A percentile compares a stretch with the other conserved stretches of the same genome.
phyloP scores from a whole-genome alignment of 2,329 filamentous ascomycete genomes.

The Xylaria digitata region DNA sequence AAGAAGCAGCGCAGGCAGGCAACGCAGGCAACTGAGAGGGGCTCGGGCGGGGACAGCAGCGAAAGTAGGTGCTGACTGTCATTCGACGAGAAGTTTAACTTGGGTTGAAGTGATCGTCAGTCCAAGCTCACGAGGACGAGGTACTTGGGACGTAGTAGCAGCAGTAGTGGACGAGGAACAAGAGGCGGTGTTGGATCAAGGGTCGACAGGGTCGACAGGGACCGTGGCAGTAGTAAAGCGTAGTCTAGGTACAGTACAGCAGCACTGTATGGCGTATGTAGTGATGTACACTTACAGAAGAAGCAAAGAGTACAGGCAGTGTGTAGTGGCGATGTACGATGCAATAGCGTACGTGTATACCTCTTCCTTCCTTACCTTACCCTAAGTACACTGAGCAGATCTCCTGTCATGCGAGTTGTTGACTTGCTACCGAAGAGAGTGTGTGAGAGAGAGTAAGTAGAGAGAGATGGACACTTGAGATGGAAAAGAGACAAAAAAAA shows the following conservation, averaged over 20 bases:
- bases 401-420: too few relatives aligned
- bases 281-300: too few relatives aligned
- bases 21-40: conserved; percentile 30
- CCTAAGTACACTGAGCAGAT: too few relatives aligned
- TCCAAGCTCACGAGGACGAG: conserved; percentile 43
- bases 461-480: too few relatives aligned
- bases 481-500: not conserved
- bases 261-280: conserved; percentile 1
- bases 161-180: conserved; percentile 22
- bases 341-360: too few relatives aligned
- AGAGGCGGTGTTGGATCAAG: conserved; percentile 34
- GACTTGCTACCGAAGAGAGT: too few relatives aligned
- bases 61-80: conserved; percentile 36
- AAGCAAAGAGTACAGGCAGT: too few relatives aligned
- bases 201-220: not conserved
- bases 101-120: conserved; percentile 50
- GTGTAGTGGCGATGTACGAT: too few relatives aligned
- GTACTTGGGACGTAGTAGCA: conserved; percentile 25
- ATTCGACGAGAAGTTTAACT: conserved; percentile 40
- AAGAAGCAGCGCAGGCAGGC: conserved; percentile 35
- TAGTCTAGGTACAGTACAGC: conserved; percentile 17
- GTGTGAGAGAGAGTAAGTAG: too few relatives aligned
- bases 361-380: too few relatives aligned
- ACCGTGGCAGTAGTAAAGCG: conserved; percentile 14
- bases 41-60: conserved; percentile 35